These are phyloP conservation scores for Colletotrichum agaves DNA, from an alignment of 2,329 filamentous ascomycete species.

Conservation along the genomic window DNA sequence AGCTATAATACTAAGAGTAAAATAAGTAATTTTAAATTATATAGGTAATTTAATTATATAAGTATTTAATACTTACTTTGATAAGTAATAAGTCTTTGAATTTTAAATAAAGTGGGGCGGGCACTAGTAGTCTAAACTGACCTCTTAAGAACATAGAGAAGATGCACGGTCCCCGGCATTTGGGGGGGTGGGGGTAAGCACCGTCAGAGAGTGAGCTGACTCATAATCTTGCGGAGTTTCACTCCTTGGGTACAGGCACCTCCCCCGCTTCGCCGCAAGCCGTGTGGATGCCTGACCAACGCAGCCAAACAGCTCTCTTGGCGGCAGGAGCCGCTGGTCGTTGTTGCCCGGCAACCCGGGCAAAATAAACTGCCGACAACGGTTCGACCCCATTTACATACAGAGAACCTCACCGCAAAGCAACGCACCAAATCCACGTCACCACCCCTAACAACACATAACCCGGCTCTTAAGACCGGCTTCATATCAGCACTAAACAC, in stretches of 20 bases:
- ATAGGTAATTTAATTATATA: too few relatives aligned
- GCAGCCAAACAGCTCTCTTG: slow-evolving; percentile 18
- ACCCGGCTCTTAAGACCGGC: slow-evolving; percentile 8
- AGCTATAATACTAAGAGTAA: too few relatives aligned
- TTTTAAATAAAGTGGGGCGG: too few relatives aligned
- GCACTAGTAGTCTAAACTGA: too few relatives aligned
- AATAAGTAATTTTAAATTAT: too few relatives aligned
- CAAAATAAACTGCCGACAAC: slow-evolving; percentile 21
- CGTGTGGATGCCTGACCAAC: slow-evolving; percentile 30
- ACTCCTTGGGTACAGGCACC: slow-evolving; percentile 14
- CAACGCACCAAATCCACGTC: slow-evolving; percentile 9
- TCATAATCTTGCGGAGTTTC: slow-evolving; percentile 2
- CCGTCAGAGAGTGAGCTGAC: too few relatives aligned
- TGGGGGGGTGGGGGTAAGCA: too few relatives aligned
- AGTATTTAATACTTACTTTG: too few relatives aligned
- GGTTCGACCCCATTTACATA: neutral
- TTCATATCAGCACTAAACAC: slow-evolving; percentile 18
- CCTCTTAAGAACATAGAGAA: too few relatives aligned
- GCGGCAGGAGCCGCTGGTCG: neutral
- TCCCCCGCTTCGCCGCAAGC: slow-evolving; percentile 16
- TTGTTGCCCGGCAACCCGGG: slow-evolving; percentile 32
- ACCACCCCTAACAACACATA: slow-evolving; percentile 24
- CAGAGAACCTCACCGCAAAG: slow-evolving; percentile 26
- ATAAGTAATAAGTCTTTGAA: too few relatives aligned
- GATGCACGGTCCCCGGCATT: too few relatives aligned